These are phyloP conservation scores for Nephromyces sp. DNA, from an alignment of 169 alveolate species.

Conservation along the genomic window DNA sequence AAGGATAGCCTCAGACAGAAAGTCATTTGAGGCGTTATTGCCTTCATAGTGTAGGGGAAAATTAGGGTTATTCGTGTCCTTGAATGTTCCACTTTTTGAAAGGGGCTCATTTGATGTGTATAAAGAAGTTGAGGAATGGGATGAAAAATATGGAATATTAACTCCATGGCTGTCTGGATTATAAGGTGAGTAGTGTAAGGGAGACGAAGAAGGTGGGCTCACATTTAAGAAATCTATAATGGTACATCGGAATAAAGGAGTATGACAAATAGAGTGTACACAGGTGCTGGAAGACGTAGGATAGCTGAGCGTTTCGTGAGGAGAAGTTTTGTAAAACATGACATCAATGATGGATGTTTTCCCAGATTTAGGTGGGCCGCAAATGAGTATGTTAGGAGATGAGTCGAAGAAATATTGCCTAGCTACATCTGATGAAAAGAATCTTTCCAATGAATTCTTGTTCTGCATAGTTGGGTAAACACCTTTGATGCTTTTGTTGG, in stretches of 20 bases:
- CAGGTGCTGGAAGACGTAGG: background rate
- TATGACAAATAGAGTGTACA: conserved; percentile 2
- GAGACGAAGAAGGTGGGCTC: background rate
- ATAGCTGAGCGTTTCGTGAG: conserved; percentile 54
- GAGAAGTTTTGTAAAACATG: conserved; percentile 44
- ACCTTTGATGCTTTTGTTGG: too few species aligned
- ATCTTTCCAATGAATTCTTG: background rate
- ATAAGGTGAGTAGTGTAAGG: background rate
- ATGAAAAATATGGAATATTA: background rate
- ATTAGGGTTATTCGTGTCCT: background rate
- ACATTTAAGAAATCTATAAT: background rate
- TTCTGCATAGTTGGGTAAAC: too few species aligned
- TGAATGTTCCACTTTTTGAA: background rate
- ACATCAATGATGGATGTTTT: conserved; percentile 52
- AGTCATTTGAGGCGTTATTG: background rate
- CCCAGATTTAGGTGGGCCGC: conserved; percentile 47
- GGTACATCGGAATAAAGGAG: background rate
- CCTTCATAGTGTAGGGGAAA: background rate
- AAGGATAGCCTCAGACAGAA: background rate
- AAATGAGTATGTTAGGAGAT: conserved; percentile 31
- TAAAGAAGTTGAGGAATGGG: background rate
- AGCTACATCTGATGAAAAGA: background rate
- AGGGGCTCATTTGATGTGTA: background rate
- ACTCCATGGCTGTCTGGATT: background rate
- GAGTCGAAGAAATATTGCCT: background rate